Conservation (phyloP, 2,329 filamentous ascomycete genomes). For the Aspergillus hortae region DNA sequence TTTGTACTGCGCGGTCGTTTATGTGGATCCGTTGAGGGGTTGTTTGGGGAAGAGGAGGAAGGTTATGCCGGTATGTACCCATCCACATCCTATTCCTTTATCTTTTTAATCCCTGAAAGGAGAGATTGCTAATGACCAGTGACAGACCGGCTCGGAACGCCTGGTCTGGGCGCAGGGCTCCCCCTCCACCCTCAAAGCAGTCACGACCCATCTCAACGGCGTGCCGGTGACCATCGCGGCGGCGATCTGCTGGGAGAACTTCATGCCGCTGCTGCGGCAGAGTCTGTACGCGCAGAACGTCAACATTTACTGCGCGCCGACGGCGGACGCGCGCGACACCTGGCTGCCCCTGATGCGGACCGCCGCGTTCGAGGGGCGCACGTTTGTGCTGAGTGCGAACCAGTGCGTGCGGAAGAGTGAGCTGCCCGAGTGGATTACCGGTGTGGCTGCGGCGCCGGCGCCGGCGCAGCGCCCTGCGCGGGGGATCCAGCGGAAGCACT, state of each 20-base stretch:
- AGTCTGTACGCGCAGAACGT: constrained; percentile 84
- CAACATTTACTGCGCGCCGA: constrained; percentile 87
- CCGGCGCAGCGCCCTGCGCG: not conserved
- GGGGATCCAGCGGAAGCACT: constrained; percentile 13
- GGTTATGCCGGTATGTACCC: constrained; percentile 73
- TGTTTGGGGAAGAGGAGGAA: constrained; percentile 82
- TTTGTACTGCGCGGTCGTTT: constrained; percentile 78
- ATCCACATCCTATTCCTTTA: not conserved
- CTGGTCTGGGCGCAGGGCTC: constrained; percentile 87
- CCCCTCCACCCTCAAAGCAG: constrained; percentile 71
- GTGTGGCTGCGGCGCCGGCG: not conserved
- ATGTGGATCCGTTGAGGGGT: constrained; percentile 71
- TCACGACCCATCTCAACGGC: constrained; percentile 75
- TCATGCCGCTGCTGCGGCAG: constrained; percentile 86
- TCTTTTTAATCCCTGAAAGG: not conserved
- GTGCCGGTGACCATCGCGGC: constrained; percentile 75
- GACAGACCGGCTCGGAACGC: constrained; percentile 70
- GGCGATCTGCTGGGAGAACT: constrained; percentile 96
- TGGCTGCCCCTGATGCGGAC: constrained; percentile 84
- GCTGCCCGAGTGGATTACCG: constrained; percentile 56
- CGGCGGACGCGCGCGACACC: constrained; percentile 76
- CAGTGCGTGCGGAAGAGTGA: constrained; percentile 67
- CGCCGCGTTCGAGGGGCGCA: constrained; percentile 73
- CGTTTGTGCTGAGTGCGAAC: constrained; percentile 82
- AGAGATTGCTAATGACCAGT: not conserved